Conservation (phyloP, 176 grass and related monocot species). For the Stipa capillata region DNA sequence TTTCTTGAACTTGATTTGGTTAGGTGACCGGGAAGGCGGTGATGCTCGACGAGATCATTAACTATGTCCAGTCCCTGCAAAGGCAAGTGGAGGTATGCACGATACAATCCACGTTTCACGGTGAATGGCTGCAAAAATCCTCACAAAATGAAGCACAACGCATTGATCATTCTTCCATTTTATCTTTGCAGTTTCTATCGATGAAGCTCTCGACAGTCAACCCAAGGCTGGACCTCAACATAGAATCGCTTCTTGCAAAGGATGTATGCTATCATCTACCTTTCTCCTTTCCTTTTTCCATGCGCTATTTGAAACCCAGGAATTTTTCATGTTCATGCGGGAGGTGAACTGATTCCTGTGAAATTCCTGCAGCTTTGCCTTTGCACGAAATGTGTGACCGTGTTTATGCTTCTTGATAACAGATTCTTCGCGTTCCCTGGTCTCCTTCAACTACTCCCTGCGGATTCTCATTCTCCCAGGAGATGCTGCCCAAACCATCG, state of each 20-base stretch:
- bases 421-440: conserved; percentile 27
- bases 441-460: conserved; percentile 31
- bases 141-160: not conserved
- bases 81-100: conserved; percentile 57
- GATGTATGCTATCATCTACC: conserved; percentile 34
- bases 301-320: not conserved
- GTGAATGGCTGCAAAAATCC: not conserved
- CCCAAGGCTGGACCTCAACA: conserved; percentile 26
- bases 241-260: conserved; percentile 34
- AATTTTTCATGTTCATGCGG: no score
- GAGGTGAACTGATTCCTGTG: not conserved
- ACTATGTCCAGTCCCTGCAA: conserved; percentile 78
- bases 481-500: conserved; percentile 30
- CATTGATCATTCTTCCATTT: not conserved
- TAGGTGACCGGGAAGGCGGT: conserved; percentile 38
- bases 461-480: conserved; percentile 52
- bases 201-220: not conserved
- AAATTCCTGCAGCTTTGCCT: not conserved
- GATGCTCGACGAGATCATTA: conserved; percentile 90
- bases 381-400: not conserved
- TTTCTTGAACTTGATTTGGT: not conserved
- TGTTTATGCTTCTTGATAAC: not conserved
- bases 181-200: not conserved
- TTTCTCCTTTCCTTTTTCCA: not conserved
- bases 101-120: not conserved